Evolutionary conservation across 306 rosid species (phyloP), one percentile per base, ranked within the genome.

Genomic region (Pterocarpus macrocarpus): DNA sequence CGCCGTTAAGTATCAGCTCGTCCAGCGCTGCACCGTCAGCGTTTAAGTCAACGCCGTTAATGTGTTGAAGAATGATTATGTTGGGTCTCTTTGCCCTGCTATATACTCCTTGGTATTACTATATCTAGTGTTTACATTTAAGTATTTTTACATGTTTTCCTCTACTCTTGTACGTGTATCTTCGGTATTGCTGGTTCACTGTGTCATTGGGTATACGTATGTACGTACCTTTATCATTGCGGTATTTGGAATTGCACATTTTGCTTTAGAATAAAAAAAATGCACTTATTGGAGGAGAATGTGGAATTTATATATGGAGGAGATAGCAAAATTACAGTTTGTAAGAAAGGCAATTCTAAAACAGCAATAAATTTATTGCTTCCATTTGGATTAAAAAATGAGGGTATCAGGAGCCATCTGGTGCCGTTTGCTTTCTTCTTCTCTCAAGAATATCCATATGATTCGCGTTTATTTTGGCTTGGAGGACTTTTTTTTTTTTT

Each of bases 1-100:
- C 33, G 98, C 94, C 80, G 44, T 96, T 34, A 96, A 93, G 97
- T 96, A 89, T 80, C 97, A 91, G 81, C 14, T 96, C 28, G 92
- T 89, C 9, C 97, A 92, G 87, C 85, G 81, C 6, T 96, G 99
- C 90, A 58, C 80, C 5, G 98, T 93, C 22, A 86, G 88, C 34
- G 88, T 92, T 7, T 96, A 91, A 32, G 44, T 83, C 69, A 76
- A 79, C 83, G 67, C 53, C 82, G 74, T 64, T 79, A 16, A 41
- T 36, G 7, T 36, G 30, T 14, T 5, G 52, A 4, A 0, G 62
- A 16, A 16, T 56, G 30, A 55, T 56, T 8, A 11, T 16, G 30
- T 43, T 52, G 2, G 16, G 16, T 15, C 57, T 52, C 16, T 15
- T 3, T 45, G 7, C 80, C 35, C 43, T 81, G 64, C 5, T 5